phyloP scores from a whole-genome alignment of 2,329 filamentous ascomycete genomes.

The Botrytis porri region DNA sequence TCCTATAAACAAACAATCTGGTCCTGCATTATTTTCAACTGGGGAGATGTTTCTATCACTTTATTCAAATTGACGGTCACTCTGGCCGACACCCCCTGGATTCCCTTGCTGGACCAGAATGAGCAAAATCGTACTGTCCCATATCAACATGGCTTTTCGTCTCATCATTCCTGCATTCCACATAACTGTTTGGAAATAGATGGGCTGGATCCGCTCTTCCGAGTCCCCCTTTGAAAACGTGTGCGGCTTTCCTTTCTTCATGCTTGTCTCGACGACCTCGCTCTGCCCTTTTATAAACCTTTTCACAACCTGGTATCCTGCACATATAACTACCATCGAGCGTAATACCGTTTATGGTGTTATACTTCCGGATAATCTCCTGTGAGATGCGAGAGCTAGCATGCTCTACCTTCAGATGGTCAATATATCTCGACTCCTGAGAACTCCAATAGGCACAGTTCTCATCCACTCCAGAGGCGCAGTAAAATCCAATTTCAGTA shows the following conservation, averaged over 20 bases:
- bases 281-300: conserved; percentile 5
- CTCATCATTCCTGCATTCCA: background rate
- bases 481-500: conserved; percentile 7
- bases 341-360: background rate
- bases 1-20: background rate
- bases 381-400: background rate
- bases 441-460: conserved; percentile 8
- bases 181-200: background rate
- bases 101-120: background rate
- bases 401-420: conserved; percentile 6
- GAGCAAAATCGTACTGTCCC: background rate
- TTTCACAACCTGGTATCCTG: conserved; percentile 1
- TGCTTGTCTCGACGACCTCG: background rate
- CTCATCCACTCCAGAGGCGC: background rate
- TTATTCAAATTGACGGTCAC: background rate
- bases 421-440: background rate
- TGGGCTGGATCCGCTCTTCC: background rate
- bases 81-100: background rate
- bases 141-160: background rate
- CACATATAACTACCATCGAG: background rate
- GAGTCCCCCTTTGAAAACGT: background rate
- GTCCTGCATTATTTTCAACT: background rate
- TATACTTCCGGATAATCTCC: background rate
- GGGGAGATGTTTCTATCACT: background rate
- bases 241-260: conserved; percentile 9